Conservation (phyloP, 306 rosid genomes). For the Cucurbita maxima region DNA sequence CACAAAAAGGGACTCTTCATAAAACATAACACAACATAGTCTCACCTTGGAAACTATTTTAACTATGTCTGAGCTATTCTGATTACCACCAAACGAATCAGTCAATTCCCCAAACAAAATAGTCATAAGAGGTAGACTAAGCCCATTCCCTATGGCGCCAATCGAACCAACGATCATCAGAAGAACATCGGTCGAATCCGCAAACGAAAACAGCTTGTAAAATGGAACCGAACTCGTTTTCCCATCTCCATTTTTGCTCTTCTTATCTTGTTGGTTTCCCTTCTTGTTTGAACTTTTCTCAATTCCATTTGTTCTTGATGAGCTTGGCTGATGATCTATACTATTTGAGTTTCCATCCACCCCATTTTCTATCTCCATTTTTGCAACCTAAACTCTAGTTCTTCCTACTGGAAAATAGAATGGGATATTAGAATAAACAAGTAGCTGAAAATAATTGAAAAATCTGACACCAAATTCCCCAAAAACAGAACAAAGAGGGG, state of each 20-base stretch:
- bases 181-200: constrained; percentile 44
- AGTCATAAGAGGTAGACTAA: constrained; percentile 46
- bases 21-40: background rate
- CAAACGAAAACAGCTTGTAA: constrained; percentile 73
- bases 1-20: background rate
- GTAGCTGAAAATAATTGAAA: background rate
- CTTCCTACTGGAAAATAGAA: background rate
- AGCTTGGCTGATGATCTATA: constrained; percentile 14
- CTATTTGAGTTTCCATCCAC: constrained; percentile 9
- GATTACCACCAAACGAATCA: constrained; percentile 53
- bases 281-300: constrained; percentile 9
- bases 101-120: constrained; percentile 41
- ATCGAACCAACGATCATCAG: constrained; percentile 56
- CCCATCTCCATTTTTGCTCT: constrained; percentile 19
- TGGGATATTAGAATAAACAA: background rate
- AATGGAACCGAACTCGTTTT: constrained; percentile 34
- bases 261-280: constrained; percentile 14
- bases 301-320: constrained; percentile 16
- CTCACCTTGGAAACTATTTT: constrained; percentile 45
- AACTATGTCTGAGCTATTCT: constrained; percentile 16
- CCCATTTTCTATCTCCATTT: constrained; percentile 24
- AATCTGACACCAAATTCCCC: background rate
- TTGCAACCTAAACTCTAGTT: background rate
- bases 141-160: constrained; percentile 46
- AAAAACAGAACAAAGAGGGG: background rate